A percentile compares a stretch with the other conserved stretches of the same genome.
Evolutionary conservation across 2,329 filamentous ascomycete genomes (phyloP).

Genomic region (Apiospora phragmitis): DNA sequence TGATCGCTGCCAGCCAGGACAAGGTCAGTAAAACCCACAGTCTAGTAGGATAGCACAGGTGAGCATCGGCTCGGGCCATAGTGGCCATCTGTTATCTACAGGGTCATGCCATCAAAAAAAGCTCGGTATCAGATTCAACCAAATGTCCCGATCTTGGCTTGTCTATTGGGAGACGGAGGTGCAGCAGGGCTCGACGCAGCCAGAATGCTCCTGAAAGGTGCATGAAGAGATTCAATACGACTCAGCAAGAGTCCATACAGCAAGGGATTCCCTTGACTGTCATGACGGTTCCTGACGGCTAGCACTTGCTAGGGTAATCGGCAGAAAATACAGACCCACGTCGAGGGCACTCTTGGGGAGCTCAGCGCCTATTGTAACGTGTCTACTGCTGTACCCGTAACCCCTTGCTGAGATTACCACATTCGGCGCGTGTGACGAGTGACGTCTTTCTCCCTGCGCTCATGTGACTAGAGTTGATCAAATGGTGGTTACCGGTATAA

Average conservation of each 20-base stretch:
- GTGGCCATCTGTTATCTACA: slow-evolving; percentile 3
- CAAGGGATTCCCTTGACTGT: neutral
- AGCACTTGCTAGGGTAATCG: neutral
- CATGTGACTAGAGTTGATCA: slow-evolving; percentile 2
- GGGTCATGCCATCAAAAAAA: neutral
- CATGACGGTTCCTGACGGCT: slow-evolving; percentile 4
- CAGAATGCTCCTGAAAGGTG: slow-evolving; percentile 6
- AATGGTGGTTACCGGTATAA: slow-evolving; percentile 1
- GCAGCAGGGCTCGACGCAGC: neutral
- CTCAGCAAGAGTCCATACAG: neutral
- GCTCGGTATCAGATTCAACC: slow-evolving; percentile 4
- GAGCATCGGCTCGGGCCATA: slow-evolving; percentile 2
- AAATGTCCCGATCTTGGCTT: neutral
- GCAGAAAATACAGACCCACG: neutral
- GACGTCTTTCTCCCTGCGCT: neutral
- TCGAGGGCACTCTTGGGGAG: neutral
- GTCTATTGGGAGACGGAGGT: slow-evolving; percentile 1
- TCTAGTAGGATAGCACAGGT: neutral
- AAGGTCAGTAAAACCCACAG: neutral
- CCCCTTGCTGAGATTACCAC: slow-evolving; percentile 4
- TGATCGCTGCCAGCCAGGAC: neutral
- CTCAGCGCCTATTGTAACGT: slow-evolving; percentile 5
- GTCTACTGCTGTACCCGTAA: slow-evolving; percentile 2
- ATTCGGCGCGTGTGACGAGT: neutral
- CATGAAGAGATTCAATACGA: slow-evolving; percentile 4